Base-by-base conservation (phyloP, 2,329 filamentous ascomycete species). In the Calonectria ilicicola region DNA sequence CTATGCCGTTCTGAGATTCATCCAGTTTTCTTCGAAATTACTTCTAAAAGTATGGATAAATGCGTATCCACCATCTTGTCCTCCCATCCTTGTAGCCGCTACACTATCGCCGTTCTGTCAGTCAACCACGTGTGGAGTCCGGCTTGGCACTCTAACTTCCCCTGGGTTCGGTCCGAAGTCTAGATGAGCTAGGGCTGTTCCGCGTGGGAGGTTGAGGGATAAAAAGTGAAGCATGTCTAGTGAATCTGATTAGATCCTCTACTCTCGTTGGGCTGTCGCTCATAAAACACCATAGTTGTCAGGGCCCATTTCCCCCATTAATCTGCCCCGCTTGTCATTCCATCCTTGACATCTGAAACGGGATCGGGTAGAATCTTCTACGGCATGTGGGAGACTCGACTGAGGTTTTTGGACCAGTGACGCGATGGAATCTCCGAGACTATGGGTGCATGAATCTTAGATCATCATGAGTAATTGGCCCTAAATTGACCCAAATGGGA, bases 381-480 rank as follows among this genome's bases (percentile, higher is more conserved):
- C 58, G 40, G 40, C 32, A 46, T 29, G 58, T 46, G 38, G 58
- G 58, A 44, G 38, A 29, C 40, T 46, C 38, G 58, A 46, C 32
- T 46, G 38, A 46, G 40, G 23, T 46, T 32, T 63, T 10, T 27
- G 23, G 17, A 23, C 44, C 21, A n/a, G 35, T 63, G 46, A 35
- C 35, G 66, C 26, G n/a, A 35, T 60, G 35, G 53, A 60, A 60
- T 27, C 32, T 14, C 49, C 27, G 26, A 35, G 49, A 8, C 27
- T 19, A 21, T 21, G 3, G 26, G 56, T 12, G 5, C 23, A 14
- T 12, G 17, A 7, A 21, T 27, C 49, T 53, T 64, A 64, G 32
- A 69, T 69, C 47, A 69, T 69, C 23, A 69, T 64, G 46, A 69
- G 56, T 69, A 69, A 69, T 26, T 19, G 7, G 6, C n/a, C n/a